Conservation (phyloP, 306 rosid species). For the Rosa chinensis region DNA sequence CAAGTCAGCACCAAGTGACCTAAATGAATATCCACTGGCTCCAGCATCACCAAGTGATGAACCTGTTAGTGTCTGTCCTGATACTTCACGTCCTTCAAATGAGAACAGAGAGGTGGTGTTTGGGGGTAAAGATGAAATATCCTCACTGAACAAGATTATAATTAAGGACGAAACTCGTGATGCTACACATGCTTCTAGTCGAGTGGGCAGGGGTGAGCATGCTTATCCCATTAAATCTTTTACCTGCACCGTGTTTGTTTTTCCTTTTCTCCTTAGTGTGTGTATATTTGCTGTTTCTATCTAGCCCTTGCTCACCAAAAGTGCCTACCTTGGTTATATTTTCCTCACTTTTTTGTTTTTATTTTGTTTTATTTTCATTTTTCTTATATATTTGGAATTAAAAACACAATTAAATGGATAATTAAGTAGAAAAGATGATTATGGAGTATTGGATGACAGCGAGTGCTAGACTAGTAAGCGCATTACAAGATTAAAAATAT, state of each 20-base stretch:
- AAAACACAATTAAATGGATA: background rate
- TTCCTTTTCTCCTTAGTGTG: background rate
- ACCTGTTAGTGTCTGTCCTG: constrained; percentile 38
- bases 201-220: constrained; percentile 65
- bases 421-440: background rate
- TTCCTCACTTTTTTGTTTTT: background rate
- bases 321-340: background rate
- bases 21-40: constrained; percentile 34
- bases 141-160: constrained; percentile 52
- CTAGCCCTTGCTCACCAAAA: background rate
- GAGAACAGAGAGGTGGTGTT: constrained; percentile 37
- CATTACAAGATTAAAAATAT: background rate
- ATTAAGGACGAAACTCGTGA: constrained; percentile 53
- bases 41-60: constrained; percentile 40
- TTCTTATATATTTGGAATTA: background rate
- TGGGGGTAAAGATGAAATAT: constrained; percentile 45
- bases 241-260: background rate
- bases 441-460: background rate
- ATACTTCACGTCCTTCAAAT: constrained; percentile 29
- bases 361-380: background rate
- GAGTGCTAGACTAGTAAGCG: background rate
- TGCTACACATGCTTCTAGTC: constrained; percentile 44
- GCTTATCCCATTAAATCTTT: background rate
- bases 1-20: constrained; percentile 39
- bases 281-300: background rate